phyloP scores from a whole-genome alignment of 768 basidiomycete genomes.

The Steccherinum ochraceum region DNA sequence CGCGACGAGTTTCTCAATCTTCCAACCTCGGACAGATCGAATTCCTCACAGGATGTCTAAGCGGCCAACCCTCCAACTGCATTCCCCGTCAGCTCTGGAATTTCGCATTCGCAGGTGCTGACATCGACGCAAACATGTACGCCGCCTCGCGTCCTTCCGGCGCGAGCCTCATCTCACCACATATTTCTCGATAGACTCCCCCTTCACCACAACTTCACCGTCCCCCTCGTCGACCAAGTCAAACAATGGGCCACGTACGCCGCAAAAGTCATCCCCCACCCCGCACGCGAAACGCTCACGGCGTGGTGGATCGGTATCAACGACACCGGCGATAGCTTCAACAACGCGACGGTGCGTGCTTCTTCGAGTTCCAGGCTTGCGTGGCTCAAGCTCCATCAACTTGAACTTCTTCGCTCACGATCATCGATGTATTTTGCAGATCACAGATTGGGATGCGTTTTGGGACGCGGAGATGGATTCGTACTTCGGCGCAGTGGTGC shows the following conservation, averaged over 20 bases:
- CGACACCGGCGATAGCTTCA: conserved; percentile 46
- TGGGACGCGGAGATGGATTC: conserved; percentile 44
- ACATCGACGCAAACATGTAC: conserved; percentile 13
- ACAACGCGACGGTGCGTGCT: conserved; percentile 25
- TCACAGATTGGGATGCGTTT: conserved; percentile 41
- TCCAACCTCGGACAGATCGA: conserved; percentile 31
- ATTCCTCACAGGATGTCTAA: conserved; percentile 46
- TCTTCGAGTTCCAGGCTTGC: background rate
- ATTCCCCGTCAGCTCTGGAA: conserved; percentile 41
- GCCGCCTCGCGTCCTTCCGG: background rate
- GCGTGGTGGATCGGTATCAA: conserved; percentile 59
- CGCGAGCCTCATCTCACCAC: background rate
- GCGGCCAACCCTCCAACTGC: conserved; percentile 37
- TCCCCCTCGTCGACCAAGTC: conserved; percentile 43
- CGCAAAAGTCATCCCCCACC: conserved; percentile 38
- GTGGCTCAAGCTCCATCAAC: background rate
- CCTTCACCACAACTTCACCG: conserved; percentile 40
- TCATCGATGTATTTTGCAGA: conserved; percentile 22
- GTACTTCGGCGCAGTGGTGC: conserved; percentile 44
- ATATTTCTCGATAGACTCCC: conserved; percentile 30
- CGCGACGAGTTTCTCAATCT: background rate
- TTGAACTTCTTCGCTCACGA: background rate
- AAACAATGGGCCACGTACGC: conserved; percentile 42
- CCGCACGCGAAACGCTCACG: conserved; percentile 35
- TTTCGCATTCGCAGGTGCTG: conserved; percentile 45